phyloP scores from a whole-genome alignment of 192 early-diverging fungal genomes.

The Backusella psychrophila region DNA sequence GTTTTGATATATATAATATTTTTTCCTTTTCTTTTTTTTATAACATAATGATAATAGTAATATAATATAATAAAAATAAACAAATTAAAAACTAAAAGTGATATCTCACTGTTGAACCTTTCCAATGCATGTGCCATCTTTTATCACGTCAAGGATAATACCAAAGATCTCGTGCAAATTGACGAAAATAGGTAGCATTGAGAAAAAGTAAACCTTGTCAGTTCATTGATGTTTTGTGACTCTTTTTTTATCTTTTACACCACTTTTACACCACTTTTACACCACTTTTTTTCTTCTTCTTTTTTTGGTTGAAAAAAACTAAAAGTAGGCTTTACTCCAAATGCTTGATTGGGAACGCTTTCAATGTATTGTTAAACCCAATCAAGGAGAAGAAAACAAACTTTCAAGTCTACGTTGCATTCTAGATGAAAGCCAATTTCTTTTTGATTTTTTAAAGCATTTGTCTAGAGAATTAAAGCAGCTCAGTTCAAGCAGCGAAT shows the following conservation, averaged over 20 bases:
- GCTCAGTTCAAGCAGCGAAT: not conserved
- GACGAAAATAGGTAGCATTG: too few relatives aligned
- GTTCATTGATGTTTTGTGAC: too few relatives aligned
- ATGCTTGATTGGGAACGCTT: constrained; percentile 14
- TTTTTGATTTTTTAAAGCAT: not conserved
- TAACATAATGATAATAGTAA: not conserved
- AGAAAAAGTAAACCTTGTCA: too few relatives aligned
- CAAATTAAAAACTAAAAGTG: not conserved
- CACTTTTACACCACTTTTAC: too few relatives aligned
- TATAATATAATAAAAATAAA: not conserved
- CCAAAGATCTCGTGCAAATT: too few relatives aligned
- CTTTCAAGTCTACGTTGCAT: not conserved
- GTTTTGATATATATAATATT: constrained; percentile 4
- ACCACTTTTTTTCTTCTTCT: not conserved
- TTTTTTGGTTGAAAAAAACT: not conserved
- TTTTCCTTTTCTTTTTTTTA: not conserved
- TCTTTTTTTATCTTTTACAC: too few relatives aligned
- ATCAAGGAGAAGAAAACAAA: not conserved
- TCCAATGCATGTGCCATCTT: too few relatives aligned
- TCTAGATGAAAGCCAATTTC: not conserved
- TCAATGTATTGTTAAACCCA: not conserved
- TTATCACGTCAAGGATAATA: too few relatives aligned
- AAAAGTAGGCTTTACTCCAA: not conserved
- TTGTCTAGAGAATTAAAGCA: constrained; percentile 1
- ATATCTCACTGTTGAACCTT: not conserved